phyloP scores from a whole-genome alignment of 2,329 filamentous ascomycete species.

The Trichophyton equinum region DNA sequence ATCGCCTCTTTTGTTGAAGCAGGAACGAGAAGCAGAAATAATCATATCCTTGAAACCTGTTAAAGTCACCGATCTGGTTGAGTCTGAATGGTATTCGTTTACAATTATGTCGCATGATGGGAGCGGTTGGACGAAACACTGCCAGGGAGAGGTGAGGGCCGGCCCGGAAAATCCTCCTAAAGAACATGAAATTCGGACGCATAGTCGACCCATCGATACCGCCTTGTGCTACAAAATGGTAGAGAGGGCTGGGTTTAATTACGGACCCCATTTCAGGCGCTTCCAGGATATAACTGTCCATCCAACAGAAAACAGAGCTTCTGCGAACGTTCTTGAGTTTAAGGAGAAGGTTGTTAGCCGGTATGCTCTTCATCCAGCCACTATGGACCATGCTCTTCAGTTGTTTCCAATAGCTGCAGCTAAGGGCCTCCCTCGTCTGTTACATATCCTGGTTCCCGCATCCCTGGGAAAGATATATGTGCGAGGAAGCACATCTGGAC shows the following conservation, averaged over 20 bases:
- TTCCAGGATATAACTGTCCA: conserved; percentile 1
- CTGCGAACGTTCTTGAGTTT: background rate
- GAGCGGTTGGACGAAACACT: conserved; percentile 17
- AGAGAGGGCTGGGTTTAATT: background rate
- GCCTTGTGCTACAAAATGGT: conserved; percentile 2
- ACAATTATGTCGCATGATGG: conserved; percentile 17
- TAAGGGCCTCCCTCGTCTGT: background rate
- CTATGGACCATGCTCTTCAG: conserved; percentile 2
- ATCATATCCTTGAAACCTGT: conserved; percentile 14
- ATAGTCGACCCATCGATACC: background rate
- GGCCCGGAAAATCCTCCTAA: background rate
- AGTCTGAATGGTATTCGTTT: background rate
- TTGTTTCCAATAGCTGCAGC: background rate
- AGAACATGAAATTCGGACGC: background rate
- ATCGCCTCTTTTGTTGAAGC: conserved; percentile 16
- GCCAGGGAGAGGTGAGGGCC: conserved; percentile 13
- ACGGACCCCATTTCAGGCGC: conserved; percentile 6
- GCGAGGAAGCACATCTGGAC: background rate
- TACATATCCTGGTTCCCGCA: background rate
- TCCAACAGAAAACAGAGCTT: background rate
- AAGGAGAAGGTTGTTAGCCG: background rate
- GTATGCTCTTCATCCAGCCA: conserved; percentile 1
- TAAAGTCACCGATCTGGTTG: background rate
- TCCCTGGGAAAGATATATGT: background rate
- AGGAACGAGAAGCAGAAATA: conserved; percentile 15